Percentiles rank a stretch among this genome's conserved stretches.
Conservation (phyloP, 495 filamentous ascomycete species). For the Penicillium arizonense region DNA sequence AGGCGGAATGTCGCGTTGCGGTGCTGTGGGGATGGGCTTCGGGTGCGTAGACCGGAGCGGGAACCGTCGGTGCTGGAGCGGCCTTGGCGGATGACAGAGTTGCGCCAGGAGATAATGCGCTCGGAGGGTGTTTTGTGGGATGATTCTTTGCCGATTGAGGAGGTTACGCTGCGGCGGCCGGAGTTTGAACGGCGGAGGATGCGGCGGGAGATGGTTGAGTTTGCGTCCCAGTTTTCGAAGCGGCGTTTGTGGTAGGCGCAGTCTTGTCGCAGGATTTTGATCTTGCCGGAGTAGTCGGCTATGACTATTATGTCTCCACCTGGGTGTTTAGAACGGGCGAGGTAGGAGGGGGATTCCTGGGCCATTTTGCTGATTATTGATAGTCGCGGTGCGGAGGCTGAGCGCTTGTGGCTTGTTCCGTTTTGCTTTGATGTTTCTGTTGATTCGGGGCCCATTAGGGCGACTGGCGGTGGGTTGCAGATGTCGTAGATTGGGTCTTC, state of each 20-base stretch:
- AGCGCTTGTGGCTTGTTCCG: conserved; percentile 18
- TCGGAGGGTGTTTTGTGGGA: conserved; percentile 65
- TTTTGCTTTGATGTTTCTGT: conserved; percentile 36
- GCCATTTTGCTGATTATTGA: conserved; percentile 53
- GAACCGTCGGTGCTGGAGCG: conserved; percentile 52
- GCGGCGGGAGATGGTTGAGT: conserved; percentile 76
- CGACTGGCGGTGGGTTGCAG: conserved; percentile 93
- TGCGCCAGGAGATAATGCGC: conserved; percentile 89
- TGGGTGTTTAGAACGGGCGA: conserved; percentile 69
- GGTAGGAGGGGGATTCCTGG: conserved; percentile 65
- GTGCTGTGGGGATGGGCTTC: conserved; percentile 56
- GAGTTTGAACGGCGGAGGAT: conserved; percentile 68
- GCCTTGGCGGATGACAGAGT: conserved; percentile 62
- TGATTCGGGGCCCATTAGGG: conserved; percentile 69
- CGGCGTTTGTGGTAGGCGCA: conserved; percentile 70
- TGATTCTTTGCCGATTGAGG: conserved; percentile 45
- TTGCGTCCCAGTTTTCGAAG: conserved; percentile 51
- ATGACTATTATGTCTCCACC: conserved; percentile 92
- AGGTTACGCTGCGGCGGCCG: conserved; percentile 51
- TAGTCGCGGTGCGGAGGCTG: conserved; percentile 19
- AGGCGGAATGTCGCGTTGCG: conserved; percentile 14
- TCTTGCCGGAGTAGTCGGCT: conserved; percentile 80
- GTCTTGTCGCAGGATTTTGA: conserved; percentile 94
- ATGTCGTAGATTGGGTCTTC: conserved; percentile 94
- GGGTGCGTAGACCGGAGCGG: conserved; percentile 37